phyloP scores from a whole-genome alignment of 495 filamentous ascomycete genomes.

The Aspergillus olivimuriae region DNA sequence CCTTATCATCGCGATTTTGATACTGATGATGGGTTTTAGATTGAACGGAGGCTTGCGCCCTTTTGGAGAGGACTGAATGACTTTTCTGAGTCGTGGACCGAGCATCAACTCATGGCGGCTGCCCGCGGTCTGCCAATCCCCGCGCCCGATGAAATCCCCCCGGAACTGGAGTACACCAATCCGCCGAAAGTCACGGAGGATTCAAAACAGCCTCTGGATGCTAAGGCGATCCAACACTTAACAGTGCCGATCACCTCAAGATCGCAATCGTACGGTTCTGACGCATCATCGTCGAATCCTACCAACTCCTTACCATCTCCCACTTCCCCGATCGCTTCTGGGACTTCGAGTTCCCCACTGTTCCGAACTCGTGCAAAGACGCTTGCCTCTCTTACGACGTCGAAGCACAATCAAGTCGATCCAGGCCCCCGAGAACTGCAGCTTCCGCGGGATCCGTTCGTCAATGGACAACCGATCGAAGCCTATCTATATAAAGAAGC shows the following conservation, averaged over 20 bases:
- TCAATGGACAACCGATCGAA: conserved; percentile 88
- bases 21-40: conserved; percentile 42
- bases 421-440: conserved; percentile 70
- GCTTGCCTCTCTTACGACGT: conserved; percentile 69
- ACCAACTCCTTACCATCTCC: conserved; percentile 45
- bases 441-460: conserved; percentile 74
- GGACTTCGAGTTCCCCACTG: conserved; percentile 57
- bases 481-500: conserved; percentile 89
- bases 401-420: conserved; percentile 64
- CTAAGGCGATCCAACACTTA: conserved; percentile 52
- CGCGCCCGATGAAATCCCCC: conserved; percentile 70
- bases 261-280: conserved; percentile 70
- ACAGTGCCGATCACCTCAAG: conserved; percentile 71
- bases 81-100: conserved; percentile 81
- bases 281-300: conserved; percentile 44
- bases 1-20: conserved; percentile 3
- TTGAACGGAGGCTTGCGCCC: conserved; percentile 86
- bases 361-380: conserved; percentile 74
- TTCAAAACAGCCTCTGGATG: conserved; percentile 29
- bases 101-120: conserved; percentile 87
- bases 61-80: conserved; percentile 95
- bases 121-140: conserved; percentile 82
- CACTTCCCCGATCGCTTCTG: conserved; percentile 43
- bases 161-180: conserved; percentile 51
- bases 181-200: conserved; percentile 36